Evolutionary conservation across 23 red algal genomes (phyloP), one percentile per base, ranked within the genome.

Genomic region (Gracilaria caudata): DNA sequence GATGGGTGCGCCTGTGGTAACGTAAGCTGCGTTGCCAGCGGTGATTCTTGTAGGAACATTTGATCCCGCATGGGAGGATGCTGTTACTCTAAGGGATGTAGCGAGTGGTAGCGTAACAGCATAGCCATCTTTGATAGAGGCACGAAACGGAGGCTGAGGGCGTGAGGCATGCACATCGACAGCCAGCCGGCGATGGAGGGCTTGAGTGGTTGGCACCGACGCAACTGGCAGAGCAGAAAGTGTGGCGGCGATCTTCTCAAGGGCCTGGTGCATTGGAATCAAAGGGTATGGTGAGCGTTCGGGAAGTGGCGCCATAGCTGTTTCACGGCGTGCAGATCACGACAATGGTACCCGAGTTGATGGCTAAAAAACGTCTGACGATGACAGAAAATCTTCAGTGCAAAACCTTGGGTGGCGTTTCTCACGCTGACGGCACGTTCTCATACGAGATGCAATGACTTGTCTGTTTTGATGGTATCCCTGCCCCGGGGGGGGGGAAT

Each of bases 1-100:
- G 33, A 98, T 30, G 13, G 87, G 84, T 28, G 96, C 96, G 40
- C 96, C 96, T 16, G 96, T 98, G 8, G 96, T 86, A 23, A 98
- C 83, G 40, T 98, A 98, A 1, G 80, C 87, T 32, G 81, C 92
- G 17, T 44, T 57, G 33, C 91, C 96, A 3, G 41, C 4, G 33
- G 75, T 26, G 1, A 91, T 71, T 6, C 74, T 25, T 4, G 20
- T 21, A 49, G 60, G n/a, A 13, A 37, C 23, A 24, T 23, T 71
- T 8, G 32, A 49, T 34, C 77, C 87, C 17, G 87, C 76, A 20
- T 56, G 60, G 12, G 77, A 60, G 9, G 58, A 73, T 28, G 65
- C 78, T n/a, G 30, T 53, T 19, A 73, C 77, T 51, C n/a, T 49
- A 3, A 91, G 51, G 10, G 65, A 40, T 25, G 54, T 12, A 6